These are phyloP conservation scores for Spergularia bocconei DNA, from an alignment of 148 eudicot genomes.

Conservation along the genomic window DNA sequence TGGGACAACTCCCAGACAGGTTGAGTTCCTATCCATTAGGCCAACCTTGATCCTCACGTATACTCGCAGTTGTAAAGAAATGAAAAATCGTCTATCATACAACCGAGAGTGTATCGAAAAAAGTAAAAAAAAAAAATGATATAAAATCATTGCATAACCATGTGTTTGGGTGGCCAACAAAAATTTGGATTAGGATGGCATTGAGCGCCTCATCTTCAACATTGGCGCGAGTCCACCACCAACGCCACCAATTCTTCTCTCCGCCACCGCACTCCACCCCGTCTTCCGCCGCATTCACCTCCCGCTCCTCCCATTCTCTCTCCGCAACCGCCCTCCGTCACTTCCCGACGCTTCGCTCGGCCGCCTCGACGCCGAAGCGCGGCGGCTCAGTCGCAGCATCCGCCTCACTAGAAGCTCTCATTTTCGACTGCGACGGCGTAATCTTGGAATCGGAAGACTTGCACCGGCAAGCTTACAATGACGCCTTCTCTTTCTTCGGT, in stretches of 20 bases:
- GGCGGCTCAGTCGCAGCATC: background rate
- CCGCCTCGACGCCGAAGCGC: slow-evolving; percentile 13
- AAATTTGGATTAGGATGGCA: slow-evolving; percentile 21
- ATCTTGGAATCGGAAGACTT: slow-evolving; percentile 89
- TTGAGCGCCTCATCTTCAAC: slow-evolving; percentile 24
- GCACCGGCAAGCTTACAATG: slow-evolving; percentile 92
- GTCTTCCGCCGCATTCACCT: slow-evolving; percentile 7
- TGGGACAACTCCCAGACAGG: no score
- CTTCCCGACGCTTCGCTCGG: slow-evolving; percentile 23
- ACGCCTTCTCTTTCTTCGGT: slow-evolving; percentile 74
- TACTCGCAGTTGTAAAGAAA: no score
- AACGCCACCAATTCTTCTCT: background rate
- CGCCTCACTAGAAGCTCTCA: slow-evolving; percentile 40
- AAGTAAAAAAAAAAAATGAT: background rate
- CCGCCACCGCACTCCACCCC: background rate
- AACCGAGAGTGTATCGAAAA: background rate
- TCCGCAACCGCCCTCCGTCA: slow-evolving; percentile 25
- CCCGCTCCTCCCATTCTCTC: slow-evolving; percentile 24
- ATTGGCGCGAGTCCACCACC: slow-evolving; percentile 8
- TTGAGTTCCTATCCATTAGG: no score
- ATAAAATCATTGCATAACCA: background rate
- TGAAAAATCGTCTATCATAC: no score
- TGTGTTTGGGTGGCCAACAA: background rate
- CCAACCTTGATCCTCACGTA: no score
- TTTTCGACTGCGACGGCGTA: slow-evolving; percentile 96